Base-by-base conservation (phyloP, 352 stramenopile genomes). In the Pythium brachiatum region DNA sequence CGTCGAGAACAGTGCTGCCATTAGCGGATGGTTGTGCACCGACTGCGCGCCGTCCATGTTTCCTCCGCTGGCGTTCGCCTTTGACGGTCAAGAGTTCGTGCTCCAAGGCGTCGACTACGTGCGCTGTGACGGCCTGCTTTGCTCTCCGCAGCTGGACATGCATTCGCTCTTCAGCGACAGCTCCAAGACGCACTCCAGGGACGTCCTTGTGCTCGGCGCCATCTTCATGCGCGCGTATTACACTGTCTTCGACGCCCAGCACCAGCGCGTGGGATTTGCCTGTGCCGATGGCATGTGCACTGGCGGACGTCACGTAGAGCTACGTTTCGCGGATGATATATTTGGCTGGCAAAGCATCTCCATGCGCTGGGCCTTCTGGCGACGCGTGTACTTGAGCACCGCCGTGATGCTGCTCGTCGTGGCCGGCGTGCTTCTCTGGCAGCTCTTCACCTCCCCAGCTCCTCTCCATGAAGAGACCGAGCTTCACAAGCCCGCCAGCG, bases 171-270 rank as follows among this genome's bases (percentile, higher is more conserved):
- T 78, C 25, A 23, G 20, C 51, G 67, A 59, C 59, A 39, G 4
- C 62, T 27, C 20, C 66, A 60, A 18, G 15, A 61, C 27, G 54
- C 29, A 15, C 55, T 63, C 11, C 44, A 66, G 3, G 68, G 62
- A 75, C 15, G 73, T 83, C 39, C 66, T 86, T 43, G 73, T 90
- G 31, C 72, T 90, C 6, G 81, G 81, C 18, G 75, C 79, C 16
- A 72, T 85, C 27, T 90, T 90, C 63, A 39, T 90, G 51, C 79
- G 81, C 26, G 64, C 79, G n/a, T 89, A 89, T 52, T 90, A 90
- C 66, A 77, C 76, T 18, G 68, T 72, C 39, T 90, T 90, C 60
- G 77, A 90, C 62, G 77, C 73, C 9, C 62, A 74, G 12, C 38
- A 53, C 9, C 61, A 67, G 15, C 70, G 58, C 3, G 68, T 90